These are phyloP conservation scores for Leishmania tarentolae DNA, from an alignment of 208 protist species.

Conservation along the genomic window DNA sequence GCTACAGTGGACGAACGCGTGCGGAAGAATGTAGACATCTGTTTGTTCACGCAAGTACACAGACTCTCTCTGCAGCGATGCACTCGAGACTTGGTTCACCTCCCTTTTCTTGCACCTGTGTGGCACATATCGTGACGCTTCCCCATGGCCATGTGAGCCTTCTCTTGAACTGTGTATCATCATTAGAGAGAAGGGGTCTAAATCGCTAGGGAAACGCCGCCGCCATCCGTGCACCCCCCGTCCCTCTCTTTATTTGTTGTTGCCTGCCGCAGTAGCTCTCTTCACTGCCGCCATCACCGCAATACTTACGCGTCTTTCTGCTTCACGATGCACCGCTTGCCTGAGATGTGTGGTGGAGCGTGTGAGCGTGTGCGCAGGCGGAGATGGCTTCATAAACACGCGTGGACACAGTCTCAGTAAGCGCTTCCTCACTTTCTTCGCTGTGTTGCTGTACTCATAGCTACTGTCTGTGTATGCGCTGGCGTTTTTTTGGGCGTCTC, in stretches of 20 bases:
- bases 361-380: background rate
- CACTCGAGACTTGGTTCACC: no score
- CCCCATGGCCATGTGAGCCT: no score
- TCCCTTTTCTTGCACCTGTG: no score
- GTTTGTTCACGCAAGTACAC: no score
- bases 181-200: background rate
- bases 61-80: no score
- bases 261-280: background rate
- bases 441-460: background rate
- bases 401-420: background rate
- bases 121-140: no score
- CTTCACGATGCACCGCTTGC: background rate
- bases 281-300: background rate
- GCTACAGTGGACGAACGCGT: no score
- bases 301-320: background rate
- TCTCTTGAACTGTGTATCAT: background rate
- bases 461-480: background rate
- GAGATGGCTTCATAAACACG: background rate
- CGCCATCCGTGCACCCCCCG: background rate
- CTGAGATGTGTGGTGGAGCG: background rate
- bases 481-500: background rate
- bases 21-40: no score
- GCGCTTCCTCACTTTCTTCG: background rate
- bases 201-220: background rate
- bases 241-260: background rate